These are phyloP conservation scores for Entomophthora muscae DNA, from an alignment of 371 early-diverging fungal species.

Conservation along the genomic window DNA sequence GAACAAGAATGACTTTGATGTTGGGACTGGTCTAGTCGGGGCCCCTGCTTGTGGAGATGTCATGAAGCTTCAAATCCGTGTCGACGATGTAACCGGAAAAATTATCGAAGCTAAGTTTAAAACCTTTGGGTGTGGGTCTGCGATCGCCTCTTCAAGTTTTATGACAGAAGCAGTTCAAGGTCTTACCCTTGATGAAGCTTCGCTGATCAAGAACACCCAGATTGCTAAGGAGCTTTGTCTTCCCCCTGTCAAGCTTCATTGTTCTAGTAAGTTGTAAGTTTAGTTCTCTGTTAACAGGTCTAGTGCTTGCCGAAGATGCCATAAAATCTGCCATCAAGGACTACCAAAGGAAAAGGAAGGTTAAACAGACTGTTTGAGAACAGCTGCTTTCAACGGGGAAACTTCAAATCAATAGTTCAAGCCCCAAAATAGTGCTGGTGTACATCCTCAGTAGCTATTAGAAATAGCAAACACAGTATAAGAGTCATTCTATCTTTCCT, in stretches of 20 bases:
- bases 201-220: constrained; percentile 87
- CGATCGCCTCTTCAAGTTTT: constrained; percentile 88
- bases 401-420: background rate
- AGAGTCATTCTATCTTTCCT: background rate
- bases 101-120: constrained; percentile 97
- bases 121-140: constrained; percentile 99
- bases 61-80: constrained; percentile 97
- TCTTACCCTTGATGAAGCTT: constrained; percentile 76
- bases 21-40: constrained; percentile 97
- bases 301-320: constrained; percentile 98
- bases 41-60: constrained; percentile 99
- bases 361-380: background rate
- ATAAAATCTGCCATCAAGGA: constrained; percentile 94
- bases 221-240: constrained; percentile 92
- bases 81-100: constrained; percentile 70
- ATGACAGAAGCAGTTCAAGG: constrained; percentile 93
- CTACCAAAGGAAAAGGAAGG: constrained; percentile 44
- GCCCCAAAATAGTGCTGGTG: background rate
- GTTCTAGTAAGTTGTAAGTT: constrained; percentile 53
- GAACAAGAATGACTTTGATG: constrained; percentile 58
- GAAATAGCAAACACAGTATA: background rate
- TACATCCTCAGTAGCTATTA: background rate
- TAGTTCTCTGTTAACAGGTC: constrained; percentile 4
- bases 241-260: constrained; percentile 98
- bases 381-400: background rate